A percentile compares a stretch with the other conserved stretches of the same genome.
Conservation (phyloP, 148 eudicot genomes). For the Persicaria maculosa region DNA sequence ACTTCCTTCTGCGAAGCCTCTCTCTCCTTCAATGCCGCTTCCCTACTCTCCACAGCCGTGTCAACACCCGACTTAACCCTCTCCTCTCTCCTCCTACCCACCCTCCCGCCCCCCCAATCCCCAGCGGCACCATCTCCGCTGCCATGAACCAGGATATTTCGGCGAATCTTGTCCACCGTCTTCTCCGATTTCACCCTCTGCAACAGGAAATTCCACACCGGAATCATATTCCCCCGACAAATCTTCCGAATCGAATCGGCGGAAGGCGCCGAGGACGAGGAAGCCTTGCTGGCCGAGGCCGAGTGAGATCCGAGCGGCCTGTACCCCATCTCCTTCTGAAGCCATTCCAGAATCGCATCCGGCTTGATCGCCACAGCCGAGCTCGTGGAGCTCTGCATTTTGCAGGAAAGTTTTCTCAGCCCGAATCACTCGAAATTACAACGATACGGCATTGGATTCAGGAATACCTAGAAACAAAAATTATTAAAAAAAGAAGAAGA, state of each 20-base stretch:
- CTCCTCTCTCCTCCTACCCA: constrained; percentile 30
- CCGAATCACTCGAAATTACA: background rate
- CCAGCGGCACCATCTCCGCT: constrained; percentile 7
- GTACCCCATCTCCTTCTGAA: constrained; percentile 89
- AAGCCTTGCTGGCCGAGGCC: constrained; percentile 39
- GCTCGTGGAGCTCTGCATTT: constrained; percentile 54
- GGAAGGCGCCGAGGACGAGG: constrained; percentile 31
- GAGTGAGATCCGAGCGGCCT: constrained; percentile 52
- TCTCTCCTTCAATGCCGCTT: constrained; percentile 62
- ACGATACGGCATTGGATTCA: background rate
- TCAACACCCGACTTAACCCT: constrained; percentile 23
- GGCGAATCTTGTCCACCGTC: constrained; percentile 53
- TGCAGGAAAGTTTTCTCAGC: constrained; percentile 19
- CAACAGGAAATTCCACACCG: constrained; percentile 74
- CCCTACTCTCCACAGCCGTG: constrained; percentile 36
- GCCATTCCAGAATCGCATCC: constrained; percentile 83
- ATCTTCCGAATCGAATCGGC: constrained; percentile 61
- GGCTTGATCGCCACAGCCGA: constrained; percentile 47
- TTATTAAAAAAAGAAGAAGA: background rate
- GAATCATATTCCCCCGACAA: constrained; percentile 95
- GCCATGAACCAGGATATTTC: constrained; percentile 67
- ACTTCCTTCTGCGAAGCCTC: constrained; percentile 89
- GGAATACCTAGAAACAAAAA: constrained; percentile 3
- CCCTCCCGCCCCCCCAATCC: constrained; percentile 18
- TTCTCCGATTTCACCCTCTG: constrained; percentile 90